Percentiles rank a stretch among this genome's conserved stretches.
Conservation (phyloP, 2,329 filamentous ascomycete genomes). For the Claviceps spartinae region DNA sequence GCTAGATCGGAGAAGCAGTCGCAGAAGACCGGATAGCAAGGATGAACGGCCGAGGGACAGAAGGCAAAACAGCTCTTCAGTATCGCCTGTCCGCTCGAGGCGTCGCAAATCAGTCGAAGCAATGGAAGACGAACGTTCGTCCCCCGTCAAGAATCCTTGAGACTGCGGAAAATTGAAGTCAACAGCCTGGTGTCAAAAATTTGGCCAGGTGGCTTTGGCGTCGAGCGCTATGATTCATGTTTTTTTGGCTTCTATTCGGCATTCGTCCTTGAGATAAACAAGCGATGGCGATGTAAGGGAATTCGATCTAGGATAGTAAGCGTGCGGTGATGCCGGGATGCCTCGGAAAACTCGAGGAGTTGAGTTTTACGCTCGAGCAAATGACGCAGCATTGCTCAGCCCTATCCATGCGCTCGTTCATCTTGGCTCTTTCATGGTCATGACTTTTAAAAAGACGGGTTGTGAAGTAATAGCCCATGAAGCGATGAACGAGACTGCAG, state of each 20-base stretch:
- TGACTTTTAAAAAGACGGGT: not conserved
- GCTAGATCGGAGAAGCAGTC: slow-evolving; percentile 1
- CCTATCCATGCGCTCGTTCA: not conserved
- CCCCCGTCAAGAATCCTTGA: slow-evolving; percentile 2
- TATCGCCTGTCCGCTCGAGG: slow-evolving; percentile 34
- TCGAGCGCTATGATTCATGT: not conserved
- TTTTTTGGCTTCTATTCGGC: not conserved
- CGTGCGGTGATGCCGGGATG: not conserved
- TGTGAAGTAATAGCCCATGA: not conserved
- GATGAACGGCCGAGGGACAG: slow-evolving; percentile 13
- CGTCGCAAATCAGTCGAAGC: slow-evolving; percentile 44
- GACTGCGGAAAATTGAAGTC: not conserved
- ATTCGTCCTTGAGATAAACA: not conserved
- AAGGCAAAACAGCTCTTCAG: slow-evolving; percentile 38
- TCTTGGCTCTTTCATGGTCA: not conserved
- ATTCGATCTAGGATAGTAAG: not conserved
- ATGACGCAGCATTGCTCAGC: not conserved
- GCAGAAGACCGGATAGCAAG: slow-evolving; percentile 1
- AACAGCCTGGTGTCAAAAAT: not conserved
- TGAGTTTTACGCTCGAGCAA: not conserved
- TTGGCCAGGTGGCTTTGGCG: not conserved
- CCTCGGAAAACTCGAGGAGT: too few relatives aligned
- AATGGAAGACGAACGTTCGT: slow-evolving; percentile 23
- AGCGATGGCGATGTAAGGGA: not conserved
- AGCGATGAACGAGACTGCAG: not conserved